Evolutionary conservation across 257 asterid species (phyloP).

Genomic region (Sherardia arvensis): DNA sequence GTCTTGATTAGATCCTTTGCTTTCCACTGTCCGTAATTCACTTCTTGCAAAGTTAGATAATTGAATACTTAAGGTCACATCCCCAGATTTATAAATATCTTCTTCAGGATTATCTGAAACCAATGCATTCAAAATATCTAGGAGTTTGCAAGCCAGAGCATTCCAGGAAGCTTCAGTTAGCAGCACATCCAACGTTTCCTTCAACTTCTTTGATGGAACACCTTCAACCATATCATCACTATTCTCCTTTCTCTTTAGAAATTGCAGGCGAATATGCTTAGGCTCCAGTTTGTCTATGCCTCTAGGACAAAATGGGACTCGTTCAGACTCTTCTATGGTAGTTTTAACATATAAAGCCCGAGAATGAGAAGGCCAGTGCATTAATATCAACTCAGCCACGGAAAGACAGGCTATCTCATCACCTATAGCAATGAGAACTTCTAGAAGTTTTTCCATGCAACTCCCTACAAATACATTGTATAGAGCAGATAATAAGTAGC

Average conservation of each 20-base stretch:
- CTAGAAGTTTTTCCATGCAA: constrained; percentile 98
- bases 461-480: constrained; percentile 53
- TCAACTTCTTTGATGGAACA: constrained; percentile 44
- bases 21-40: constrained; percentile 24
- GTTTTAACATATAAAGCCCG: constrained; percentile 92
- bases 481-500: constrained; percentile 2
- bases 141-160: constrained; percentile 53
- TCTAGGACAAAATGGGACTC: constrained; percentile 68
- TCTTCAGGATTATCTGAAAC: constrained; percentile 28
- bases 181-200: constrained; percentile 48
- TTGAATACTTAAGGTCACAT: constrained; percentile 41
- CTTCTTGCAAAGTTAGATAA: constrained; percentile 48
- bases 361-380: constrained; percentile 95
- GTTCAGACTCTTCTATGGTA: constrained; percentile 73
- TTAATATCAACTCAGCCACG: constrained; percentile 69
- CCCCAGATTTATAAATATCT: constrained; percentile 33
- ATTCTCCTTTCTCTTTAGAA: constrained; percentile 69
- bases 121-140: constrained; percentile 39
- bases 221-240: constrained; percentile 37
- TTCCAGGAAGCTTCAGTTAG: constrained; percentile 80
- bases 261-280: constrained; percentile 63
- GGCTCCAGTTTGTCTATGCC: constrained; percentile 95
- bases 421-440: constrained; percentile 94
- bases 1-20: constrained; percentile 25
- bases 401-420: constrained; percentile 96